Base-by-base conservation (phyloP, 495 filamentous ascomycete species). In the Podospora pseudocomata region DNA sequence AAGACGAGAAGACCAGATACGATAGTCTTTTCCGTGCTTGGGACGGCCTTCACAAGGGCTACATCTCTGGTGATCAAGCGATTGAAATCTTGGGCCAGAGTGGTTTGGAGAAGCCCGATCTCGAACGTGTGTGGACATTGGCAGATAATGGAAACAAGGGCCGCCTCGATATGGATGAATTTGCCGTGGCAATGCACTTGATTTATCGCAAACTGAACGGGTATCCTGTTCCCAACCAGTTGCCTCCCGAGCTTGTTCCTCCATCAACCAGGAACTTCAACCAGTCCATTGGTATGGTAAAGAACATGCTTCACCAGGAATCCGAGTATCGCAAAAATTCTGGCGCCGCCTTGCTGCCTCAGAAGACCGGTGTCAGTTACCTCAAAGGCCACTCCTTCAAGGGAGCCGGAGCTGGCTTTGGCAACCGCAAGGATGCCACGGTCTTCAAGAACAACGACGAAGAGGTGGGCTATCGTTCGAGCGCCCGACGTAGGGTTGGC, bases 11-110 rank as follows among this genome's bases (percentile, higher is more conserved):
- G 83, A 94, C 92, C 66, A 90, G 95, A 64, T 99, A 98, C 70
- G 96, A 99, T 80, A 87, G 93, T 68, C 83, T 98, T 16, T 99
- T 99, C 83, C 90, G 91, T 60, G 93, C 93, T 11, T 98, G 96
- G 96, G 96, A 99, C 83, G 95, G 95, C 15, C 85, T 98, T 65
- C 88, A 87, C 68, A 97, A 96, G 78, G 96, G 96, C 0, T 97
- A 90, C 66, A 94, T 99, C 73, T 89, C 89, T 63, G 96, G 96
- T 28, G 92, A 94, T 69, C 92, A 93, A 67, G 93, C 94, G 27
- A 96, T 99, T 75, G 96, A 99, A 76, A 96, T 99, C 59, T 93
- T 98, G 78, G 91, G 93, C 18, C 96, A 99, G 78, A 97, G 94
- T 82, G 96, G 96, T 65, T 78, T 98, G 60, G 92, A 92, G 27